These are phyloP conservation scores for Tarenaya hassleriana DNA, from an alignment of 345 rosid genomes.

Conservation along the genomic window DNA sequence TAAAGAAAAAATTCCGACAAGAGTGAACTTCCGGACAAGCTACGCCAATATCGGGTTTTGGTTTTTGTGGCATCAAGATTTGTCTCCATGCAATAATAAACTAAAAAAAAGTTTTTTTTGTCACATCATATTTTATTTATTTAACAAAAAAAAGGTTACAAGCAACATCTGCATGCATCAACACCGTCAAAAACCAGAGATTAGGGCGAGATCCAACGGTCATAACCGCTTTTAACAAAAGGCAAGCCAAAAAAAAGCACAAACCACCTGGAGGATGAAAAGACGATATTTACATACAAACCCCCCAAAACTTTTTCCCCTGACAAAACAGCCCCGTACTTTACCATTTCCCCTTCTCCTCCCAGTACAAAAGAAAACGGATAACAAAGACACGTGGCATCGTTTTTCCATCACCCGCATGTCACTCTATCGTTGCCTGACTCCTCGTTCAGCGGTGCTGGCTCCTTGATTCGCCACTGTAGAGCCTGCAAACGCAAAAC, in stretches of 20 bases:
- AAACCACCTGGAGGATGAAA: neutral
- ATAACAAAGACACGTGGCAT: constrained; percentile 9
- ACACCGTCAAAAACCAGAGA: constrained; percentile 8
- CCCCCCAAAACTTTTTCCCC: too few relatives aligned
- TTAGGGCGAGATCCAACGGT: constrained; percentile 11
- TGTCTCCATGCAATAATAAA: too few relatives aligned
- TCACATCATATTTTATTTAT: too few relatives aligned
- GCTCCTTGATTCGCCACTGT: constrained; percentile 86
- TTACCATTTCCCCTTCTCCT: neutral
- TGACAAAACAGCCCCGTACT: neutral
- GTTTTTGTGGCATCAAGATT: too few relatives aligned
- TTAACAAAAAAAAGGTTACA: neutral
- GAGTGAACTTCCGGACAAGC: too few relatives aligned
- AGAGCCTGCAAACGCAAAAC: constrained; percentile 51
- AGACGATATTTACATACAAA: constrained; percentile 31
- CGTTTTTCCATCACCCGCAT: constrained; percentile 12
- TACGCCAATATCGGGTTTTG: too few relatives aligned
- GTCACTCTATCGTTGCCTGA: neutral
- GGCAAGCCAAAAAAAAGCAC: constrained; percentile 1
- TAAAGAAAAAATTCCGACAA: too few relatives aligned
- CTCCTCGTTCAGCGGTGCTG: constrained; percentile 39
- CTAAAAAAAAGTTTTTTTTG: too few relatives aligned
- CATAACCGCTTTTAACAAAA: constrained; percentile 2
- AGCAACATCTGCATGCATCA: neutral
- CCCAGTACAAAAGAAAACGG: neutral